A percentile compares a stretch with the other conserved stretches of the same genome.
Conservation (phyloP, 208 protist genomes). For the Trypanosoma avium region DNA sequence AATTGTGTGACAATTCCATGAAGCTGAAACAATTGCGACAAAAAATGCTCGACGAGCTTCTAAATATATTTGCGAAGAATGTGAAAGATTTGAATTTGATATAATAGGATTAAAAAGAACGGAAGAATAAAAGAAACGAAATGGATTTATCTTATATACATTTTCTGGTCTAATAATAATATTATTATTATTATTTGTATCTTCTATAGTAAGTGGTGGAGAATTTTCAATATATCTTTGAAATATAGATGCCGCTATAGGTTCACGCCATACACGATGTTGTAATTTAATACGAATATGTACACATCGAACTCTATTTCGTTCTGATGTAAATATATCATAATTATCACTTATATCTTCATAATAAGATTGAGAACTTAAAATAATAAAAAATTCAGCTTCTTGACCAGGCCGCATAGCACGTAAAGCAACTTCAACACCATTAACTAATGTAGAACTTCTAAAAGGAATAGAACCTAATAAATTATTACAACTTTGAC, state of each 20-base stretch:
- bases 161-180: neutral
- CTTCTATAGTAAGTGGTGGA: neutral
- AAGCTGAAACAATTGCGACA: neutral
- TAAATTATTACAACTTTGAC: neutral
- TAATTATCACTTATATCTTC: neutral
- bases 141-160: neutral
- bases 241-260: neutral
- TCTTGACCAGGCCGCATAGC: conserved; percentile 15
- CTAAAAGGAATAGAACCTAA: neutral
- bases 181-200: neutral
- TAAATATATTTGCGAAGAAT: neutral
- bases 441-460: neutral
- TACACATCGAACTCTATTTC: neutral
- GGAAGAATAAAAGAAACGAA: conserved; percentile 2
- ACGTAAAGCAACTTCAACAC: conserved; percentile 21
- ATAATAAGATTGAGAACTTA: neutral
- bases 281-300: conserved; percentile 15
- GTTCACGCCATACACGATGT: neutral
- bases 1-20: neutral
- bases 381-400: conserved; percentile 18
- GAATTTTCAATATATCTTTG: conserved; percentile 14
- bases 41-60: conserved; percentile 1
- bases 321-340: neutral
- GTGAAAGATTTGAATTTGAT: neutral
- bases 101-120: neutral